Conservation (phyloP, 2,329 filamentous ascomycete genomes). For the Monosporascus sp. region DNA sequence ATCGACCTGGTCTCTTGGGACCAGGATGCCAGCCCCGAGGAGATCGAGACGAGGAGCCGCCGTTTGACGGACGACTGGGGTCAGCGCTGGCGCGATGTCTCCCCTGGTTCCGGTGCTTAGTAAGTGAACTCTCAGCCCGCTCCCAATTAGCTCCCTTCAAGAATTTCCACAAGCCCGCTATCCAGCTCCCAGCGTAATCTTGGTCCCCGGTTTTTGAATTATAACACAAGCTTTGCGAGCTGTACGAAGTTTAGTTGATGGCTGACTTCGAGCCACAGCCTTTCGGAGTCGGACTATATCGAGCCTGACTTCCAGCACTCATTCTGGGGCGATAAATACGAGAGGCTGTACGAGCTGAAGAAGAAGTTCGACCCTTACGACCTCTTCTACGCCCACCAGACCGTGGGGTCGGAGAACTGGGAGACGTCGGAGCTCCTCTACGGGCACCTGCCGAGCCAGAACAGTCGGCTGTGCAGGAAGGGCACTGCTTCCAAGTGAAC, state of each 20-base stretch:
- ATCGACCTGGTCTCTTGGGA: slow-evolving; percentile 13
- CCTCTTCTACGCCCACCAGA: slow-evolving; percentile 30
- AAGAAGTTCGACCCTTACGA: slow-evolving; percentile 29
- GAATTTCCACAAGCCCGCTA: too few relatives aligned
- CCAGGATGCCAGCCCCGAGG: slow-evolving; percentile 18
- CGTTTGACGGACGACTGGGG: slow-evolving; percentile 19
- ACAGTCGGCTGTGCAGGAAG: slow-evolving; percentile 19
- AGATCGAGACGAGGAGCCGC: slow-evolving; percentile 19
- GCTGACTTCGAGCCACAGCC: background rate
- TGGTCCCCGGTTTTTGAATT: background rate
- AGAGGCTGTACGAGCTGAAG: slow-evolving; percentile 28
- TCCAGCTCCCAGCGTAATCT: background rate
- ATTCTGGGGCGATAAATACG: slow-evolving; percentile 31
- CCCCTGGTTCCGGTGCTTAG: slow-evolving; percentile 19
- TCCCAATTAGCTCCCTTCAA: background rate
- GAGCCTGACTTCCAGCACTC: slow-evolving; percentile 31
- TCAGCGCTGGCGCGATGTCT: slow-evolving; percentile 13
- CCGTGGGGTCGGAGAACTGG: slow-evolving; percentile 34
- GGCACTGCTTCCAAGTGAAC: slow-evolving; percentile 5
- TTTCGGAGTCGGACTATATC: slow-evolving; percentile 29
- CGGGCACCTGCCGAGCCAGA: slow-evolving; percentile 20
- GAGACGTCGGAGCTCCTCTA: slow-evolving; percentile 22
- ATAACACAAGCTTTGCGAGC: background rate
- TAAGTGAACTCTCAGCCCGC: background rate
- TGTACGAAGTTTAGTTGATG: background rate